These are phyloP conservation scores for Dioscorea dumetorum DNA, from an alignment of 106 monocot genomes.

Conservation along the genomic window DNA sequence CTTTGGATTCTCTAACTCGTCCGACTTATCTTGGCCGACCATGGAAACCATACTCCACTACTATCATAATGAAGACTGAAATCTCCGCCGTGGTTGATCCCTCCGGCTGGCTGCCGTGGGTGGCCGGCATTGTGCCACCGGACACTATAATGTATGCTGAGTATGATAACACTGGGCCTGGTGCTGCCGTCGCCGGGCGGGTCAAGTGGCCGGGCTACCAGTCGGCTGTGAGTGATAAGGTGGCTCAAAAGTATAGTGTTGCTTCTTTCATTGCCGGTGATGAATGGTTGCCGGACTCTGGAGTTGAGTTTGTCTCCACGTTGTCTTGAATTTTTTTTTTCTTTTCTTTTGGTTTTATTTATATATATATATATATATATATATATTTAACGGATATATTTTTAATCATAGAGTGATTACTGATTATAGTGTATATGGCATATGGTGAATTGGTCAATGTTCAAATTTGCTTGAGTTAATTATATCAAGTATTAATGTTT, in stretches of 20 bases:
- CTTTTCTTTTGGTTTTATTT: too few relatives aligned
- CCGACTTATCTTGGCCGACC: constrained; percentile 27
- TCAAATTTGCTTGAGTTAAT: too few relatives aligned
- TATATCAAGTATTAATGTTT: too few relatives aligned
- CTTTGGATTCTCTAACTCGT: constrained; percentile 3
- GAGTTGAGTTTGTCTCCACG: constrained; percentile 13
- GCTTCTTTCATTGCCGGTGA: constrained; percentile 14
- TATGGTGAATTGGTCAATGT: too few relatives aligned
- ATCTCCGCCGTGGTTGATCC: constrained; percentile 25
- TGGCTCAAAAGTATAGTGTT: constrained; percentile 22
- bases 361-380: too few relatives aligned
- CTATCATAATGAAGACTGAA: constrained; percentile 24
- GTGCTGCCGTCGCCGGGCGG: constrained; percentile 11
- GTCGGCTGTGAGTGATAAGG: constrained; percentile 9
- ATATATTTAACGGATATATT: too few relatives aligned
- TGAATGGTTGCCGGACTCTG: constrained; percentile 16
- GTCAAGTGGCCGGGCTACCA: constrained; percentile 28
- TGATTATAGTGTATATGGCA: too few relatives aligned
- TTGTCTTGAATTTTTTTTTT: constrained; percentile 4
- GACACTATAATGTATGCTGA: constrained; percentile 20
- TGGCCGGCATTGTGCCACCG: constrained; percentile 8
- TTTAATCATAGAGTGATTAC: too few relatives aligned
- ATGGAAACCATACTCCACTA: constrained; percentile 23
- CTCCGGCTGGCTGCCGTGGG: constrained; percentile 25
- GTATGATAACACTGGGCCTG: constrained; percentile 29